Evolutionary conservation across 129 eudicot species (phyloP).

Genomic region (Logfia minima): DNA sequence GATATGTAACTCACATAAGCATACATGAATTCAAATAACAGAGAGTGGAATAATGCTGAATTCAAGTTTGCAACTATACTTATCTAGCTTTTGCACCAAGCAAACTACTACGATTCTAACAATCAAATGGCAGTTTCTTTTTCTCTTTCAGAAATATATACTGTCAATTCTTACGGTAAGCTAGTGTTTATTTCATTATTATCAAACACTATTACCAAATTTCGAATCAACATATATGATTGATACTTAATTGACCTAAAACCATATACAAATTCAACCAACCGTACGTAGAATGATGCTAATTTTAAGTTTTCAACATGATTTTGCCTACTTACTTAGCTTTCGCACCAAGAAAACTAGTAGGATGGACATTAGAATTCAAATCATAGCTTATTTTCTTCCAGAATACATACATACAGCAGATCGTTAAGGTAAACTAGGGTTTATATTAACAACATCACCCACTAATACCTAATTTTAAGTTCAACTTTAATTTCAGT

Average conservation of each 20-base stretch:
- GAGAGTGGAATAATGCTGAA: not conserved
- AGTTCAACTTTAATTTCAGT: constrained; percentile 4
- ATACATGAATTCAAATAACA: not conserved
- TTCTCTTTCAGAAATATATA: not conserved
- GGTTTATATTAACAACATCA: constrained; percentile 11
- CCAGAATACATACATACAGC: not conserved
- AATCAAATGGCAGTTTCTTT: not conserved
- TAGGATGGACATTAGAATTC: not conserved
- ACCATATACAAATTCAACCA: too few species aligned
- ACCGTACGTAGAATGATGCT: not conserved
- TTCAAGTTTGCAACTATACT: not conserved
- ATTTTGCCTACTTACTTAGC: not conserved
- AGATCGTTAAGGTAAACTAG: constrained; percentile 14
- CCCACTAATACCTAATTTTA: constrained; percentile 4
- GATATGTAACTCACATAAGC: not conserved
- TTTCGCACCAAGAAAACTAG: not conserved
- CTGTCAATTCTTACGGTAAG: not conserved
- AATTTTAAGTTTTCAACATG: not conserved
- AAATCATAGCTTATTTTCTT: constrained; percentile 6
- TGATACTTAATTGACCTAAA: not conserved
- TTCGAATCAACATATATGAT: not conserved
- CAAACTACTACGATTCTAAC: constrained; percentile 8
- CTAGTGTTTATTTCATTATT: not conserved
- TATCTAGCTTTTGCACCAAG: not conserved
- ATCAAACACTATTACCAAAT: not conserved